Evolutionary conservation across 2,329 filamentous ascomycete species (phyloP).

Genomic region (Ceratocystis variospora): DNA sequence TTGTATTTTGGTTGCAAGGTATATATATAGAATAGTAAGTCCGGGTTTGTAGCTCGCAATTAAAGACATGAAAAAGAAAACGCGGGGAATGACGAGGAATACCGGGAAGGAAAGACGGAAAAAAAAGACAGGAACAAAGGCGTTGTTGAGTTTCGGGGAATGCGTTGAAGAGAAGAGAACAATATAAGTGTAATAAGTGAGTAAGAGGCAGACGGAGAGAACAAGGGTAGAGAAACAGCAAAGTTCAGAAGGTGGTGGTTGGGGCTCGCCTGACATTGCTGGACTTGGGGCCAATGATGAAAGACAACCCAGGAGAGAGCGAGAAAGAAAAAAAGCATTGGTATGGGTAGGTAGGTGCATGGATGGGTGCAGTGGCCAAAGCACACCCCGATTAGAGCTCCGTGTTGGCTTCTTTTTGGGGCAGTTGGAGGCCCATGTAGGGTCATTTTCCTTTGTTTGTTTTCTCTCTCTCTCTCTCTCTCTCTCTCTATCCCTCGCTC

Average conservation of each 20-base stretch:
- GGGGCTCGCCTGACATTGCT: neutral
- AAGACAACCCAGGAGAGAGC: neutral
- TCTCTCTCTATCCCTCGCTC: neutral
- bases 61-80: constrained; percentile 1
- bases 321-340: neutral
- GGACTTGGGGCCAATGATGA: neutral
- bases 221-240: neutral
- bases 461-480: no score
- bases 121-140: neutral
- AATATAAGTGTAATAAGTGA: neutral
- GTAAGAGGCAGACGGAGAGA: neutral
- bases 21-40: neutral
- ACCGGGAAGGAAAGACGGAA: neutral
- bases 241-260: neutral
- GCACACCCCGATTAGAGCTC: constrained; percentile 2
- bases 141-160: neutral
- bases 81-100: neutral
- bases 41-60: neutral
- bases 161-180: neutral
- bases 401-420: neutral
- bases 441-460: neutral
- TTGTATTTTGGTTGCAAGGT: neutral
- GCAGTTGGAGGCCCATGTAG: neutral
- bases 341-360: neutral
- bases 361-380: neutral